Base-by-base conservation (phyloP, 208 protist genomes). In the Trypanosomatidae sp. region DNA sequence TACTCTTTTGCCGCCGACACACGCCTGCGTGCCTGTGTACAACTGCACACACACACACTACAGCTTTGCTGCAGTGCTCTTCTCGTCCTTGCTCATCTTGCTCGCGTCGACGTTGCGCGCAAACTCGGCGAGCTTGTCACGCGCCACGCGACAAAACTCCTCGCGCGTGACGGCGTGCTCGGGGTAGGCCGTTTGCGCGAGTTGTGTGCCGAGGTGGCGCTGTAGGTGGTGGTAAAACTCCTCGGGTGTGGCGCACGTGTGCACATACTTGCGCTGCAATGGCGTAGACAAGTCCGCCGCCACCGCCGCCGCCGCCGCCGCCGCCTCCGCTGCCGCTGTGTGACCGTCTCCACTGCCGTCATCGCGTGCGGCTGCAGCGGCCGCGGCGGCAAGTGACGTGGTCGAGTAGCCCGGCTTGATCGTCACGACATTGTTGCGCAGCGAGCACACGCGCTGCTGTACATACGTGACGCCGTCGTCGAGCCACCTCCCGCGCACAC, bases 81-180 rank as follows among this genome's bases (percentile, higher is more conserved):
- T 35, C n/a, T 35, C n/a, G 11, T 35, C n/a, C n/a, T 15, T 35
- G n/a, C 11, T 15, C 11, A 35, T n/a, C n/a, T 35, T 35, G 11
- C n/a, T 15, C n/a, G n/a, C n/a, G n/a, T 11, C 11, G n/a, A 35
- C n/a, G n/a, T 11, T 33, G 8, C 47, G 39, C 1, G 33, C 53
- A 46, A 60, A 53, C 27, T 11, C 11, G 30, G 43, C 44, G 3
- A 60, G 43, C 0, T 33, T 25, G 23, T 15, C 33, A n/a, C 23
- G 2, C 25, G 48, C 15, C 26, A 32, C 47, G 11, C 5, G 3
- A 15, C 5, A 22, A 6, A 60, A 53, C 21, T 51, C 37, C 6
- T 60, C 53, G 1, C 45, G 24, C 19, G 53, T 37, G 2, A 60
- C 41, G 44, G 15, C 43, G 53, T 53, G 44, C 35, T 44, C 26